A percentile compares a stretch with the other conserved stretches of the same genome.
Conservation (phyloP, 2,329 filamentous ascomycete species). For the Zymoseptoria crescenta region DNA sequence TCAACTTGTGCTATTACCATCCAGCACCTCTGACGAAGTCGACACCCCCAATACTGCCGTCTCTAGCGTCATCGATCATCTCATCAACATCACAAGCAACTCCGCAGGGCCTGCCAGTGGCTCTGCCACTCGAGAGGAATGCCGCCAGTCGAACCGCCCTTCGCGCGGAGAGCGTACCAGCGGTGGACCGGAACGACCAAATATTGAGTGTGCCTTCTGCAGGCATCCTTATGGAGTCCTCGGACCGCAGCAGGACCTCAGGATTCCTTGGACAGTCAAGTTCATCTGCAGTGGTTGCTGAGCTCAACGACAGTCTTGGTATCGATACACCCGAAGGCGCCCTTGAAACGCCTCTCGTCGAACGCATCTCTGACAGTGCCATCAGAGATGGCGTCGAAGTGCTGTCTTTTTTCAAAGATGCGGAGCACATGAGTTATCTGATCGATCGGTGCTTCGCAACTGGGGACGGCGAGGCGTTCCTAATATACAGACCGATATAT, state of each 20-base stretch:
- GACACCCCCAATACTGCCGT: not conserved
- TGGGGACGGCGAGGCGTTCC: slow-evolving; percentile 2
- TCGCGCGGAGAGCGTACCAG: slow-evolving; percentile 2
- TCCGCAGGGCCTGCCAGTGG: not conserved
- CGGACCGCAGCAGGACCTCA: slow-evolving; percentile 2
- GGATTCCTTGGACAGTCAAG: slow-evolving; percentile 17
- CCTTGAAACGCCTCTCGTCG: not conserved
- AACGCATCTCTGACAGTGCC: slow-evolving; percentile 9
- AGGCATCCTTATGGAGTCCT: slow-evolving; percentile 13
- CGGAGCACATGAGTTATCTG: slow-evolving; percentile 3
- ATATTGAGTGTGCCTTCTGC: slow-evolving; percentile 16
- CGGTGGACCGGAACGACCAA: slow-evolving; percentile 1
- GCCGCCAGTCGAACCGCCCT: not conserved
- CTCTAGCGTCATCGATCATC: slow-evolving; percentile 1
- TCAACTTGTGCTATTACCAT: slow-evolving; percentile 17
- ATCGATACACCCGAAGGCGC: slow-evolving; percentile 6
- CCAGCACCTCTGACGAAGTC: slow-evolving; percentile 18
- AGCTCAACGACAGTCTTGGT: slow-evolving; percentile 17
- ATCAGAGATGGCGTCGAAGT: slow-evolving; percentile 10
- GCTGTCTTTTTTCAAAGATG: slow-evolving; percentile 9
- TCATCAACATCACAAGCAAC: not conserved
- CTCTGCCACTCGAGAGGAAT: not conserved
- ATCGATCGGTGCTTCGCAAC: slow-evolving; percentile 8
- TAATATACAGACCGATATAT: slow-evolving; percentile 15
- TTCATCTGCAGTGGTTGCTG: slow-evolving; percentile 16